These are phyloP conservation scores for Naganishia onofrii DNA, from an alignment of 768 basidiomycete species.

Conservation along the genomic window DNA sequence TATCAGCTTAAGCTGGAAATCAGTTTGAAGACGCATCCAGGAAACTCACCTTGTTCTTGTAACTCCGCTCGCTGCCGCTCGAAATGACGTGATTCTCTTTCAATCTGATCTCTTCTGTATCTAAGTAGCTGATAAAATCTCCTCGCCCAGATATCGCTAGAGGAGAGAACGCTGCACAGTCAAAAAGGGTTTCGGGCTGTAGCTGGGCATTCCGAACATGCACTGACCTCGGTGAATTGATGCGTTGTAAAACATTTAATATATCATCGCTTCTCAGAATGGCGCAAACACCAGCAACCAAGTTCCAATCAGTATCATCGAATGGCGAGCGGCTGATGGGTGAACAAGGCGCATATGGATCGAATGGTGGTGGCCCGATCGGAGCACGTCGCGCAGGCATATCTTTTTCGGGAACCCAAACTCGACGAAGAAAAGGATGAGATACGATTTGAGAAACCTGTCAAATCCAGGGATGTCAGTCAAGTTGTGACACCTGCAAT, in stretches of 20 bases:
- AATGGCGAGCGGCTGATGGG: neutral
- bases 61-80: neutral
- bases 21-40: neutral
- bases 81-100: neutral
- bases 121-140: slow-evolving; percentile 8
- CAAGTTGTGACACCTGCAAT: neutral
- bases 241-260: neutral
- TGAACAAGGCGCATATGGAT: slow-evolving; percentile 3
- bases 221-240: slow-evolving; percentile 12
- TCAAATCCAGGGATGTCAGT: neutral
- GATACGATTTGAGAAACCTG: slow-evolving; percentile 81
- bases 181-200: neutral
- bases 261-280: slow-evolving; percentile 15
- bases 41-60: slow-evolving; percentile 1
- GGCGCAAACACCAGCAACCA: slow-evolving; percentile 15
- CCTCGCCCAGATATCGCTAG: slow-evolving; percentile 15
- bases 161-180: neutral
- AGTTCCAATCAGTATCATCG: slow-evolving; percentile 35
- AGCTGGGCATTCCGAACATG: too few relatives aligned
- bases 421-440: slow-evolving; percentile 74
- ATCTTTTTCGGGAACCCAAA: slow-evolving; percentile 46
- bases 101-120: slow-evolving; percentile 1
- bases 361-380: slow-evolving; percentile 28
- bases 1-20: neutral
- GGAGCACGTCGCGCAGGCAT: slow-evolving; percentile 44